phyloP scores from a whole-genome alignment of 805 yeast species.

The Hanseniaspora thailandica region DNA sequence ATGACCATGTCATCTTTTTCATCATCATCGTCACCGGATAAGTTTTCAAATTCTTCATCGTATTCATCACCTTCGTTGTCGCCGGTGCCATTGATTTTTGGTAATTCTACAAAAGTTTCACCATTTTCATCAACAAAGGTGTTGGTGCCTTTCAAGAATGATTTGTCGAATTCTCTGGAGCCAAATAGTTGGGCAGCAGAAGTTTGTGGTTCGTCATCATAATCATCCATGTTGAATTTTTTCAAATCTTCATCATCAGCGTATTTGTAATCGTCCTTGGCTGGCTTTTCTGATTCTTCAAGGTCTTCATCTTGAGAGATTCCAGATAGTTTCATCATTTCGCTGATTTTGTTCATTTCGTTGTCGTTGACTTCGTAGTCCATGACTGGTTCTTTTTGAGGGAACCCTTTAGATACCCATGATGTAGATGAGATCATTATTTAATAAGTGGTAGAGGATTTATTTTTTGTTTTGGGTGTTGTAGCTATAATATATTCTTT shows the following conservation, averaged over 20 bases:
- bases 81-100: slow-evolving; percentile 31
- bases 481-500: neutral
- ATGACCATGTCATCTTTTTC: slow-evolving; percentile 77
- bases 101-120: slow-evolving; percentile 22
- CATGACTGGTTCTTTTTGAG: slow-evolving; percentile 75
- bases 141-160: slow-evolving; percentile 20
- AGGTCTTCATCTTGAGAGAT: slow-evolving; percentile 32
- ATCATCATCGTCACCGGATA: slow-evolving; percentile 43
- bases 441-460: neutral
- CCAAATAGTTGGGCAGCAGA: slow-evolving; percentile 23
- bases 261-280: slow-evolving; percentile 19
- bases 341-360: slow-evolving; percentile 81
- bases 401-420: slow-evolving; percentile 95
- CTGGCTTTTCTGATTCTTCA: slow-evolving; percentile 27
- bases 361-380: slow-evolving; percentile 79
- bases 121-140: slow-evolving; percentile 24
- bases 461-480: neutral
- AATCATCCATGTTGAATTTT: slow-evolving; percentile 76
- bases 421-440: slow-evolving; percentile 77
- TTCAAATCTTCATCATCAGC: slow-evolving; percentile 65
- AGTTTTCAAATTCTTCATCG: slow-evolving; percentile 31
- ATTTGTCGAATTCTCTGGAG: slow-evolving; percentile 25
- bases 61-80: slow-evolving; percentile 32
- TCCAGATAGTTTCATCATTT: slow-evolving; percentile 65
- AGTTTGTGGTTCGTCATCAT: slow-evolving; percentile 48